These are phyloP conservation scores for Penicillium waksmanii DNA, from an alignment of 495 filamentous ascomycete genomes.

Conservation along the genomic window DNA sequence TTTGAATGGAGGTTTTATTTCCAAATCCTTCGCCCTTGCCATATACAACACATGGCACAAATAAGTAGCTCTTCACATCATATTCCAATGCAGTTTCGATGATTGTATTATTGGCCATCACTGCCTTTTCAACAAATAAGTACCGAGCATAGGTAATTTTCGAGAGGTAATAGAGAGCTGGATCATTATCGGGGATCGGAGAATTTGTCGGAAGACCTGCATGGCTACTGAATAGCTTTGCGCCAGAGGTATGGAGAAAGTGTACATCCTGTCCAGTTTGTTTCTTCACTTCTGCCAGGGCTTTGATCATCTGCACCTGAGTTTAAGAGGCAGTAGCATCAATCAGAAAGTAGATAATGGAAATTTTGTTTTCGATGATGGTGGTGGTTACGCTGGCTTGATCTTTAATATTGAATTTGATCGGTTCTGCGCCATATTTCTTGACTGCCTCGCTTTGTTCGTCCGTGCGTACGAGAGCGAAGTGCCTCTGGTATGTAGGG, in stretches of 20 bases:
- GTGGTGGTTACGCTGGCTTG: conserved; percentile 26
- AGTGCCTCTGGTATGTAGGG: conserved; percentile 44
- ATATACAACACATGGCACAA: conserved; percentile 51
- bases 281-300: conserved; percentile 43
- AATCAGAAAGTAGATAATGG: conserved; percentile 47
- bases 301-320: conserved; percentile 40
- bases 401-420: conserved; percentile 37
- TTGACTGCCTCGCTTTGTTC: conserved; percentile 46
- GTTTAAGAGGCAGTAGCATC: conserved; percentile 25
- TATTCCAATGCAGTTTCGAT: conserved; percentile 41
- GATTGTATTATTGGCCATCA: conserved; percentile 37
- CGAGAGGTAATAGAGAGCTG: conserved; percentile 44
- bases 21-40: conserved; percentile 51
- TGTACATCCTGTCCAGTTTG: conserved; percentile 44
- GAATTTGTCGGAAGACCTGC: conserved; percentile 32
- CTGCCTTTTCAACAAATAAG: conserved; percentile 22
- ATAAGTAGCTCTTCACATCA: conserved; percentile 51
- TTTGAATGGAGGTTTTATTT: conserved; percentile 54
- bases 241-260: conserved; percentile 47
- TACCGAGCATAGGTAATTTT: conserved; percentile 26
- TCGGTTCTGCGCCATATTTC: conserved; percentile 46
- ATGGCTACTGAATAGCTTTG: conserved; percentile 40
- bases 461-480: conserved; percentile 46
- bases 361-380: conserved; percentile 48
- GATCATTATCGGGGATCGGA: conserved; percentile 46